Evolutionary conservation across 495 filamentous ascomycete species (phyloP).

Genomic region (Penicillium goetzii): DNA sequence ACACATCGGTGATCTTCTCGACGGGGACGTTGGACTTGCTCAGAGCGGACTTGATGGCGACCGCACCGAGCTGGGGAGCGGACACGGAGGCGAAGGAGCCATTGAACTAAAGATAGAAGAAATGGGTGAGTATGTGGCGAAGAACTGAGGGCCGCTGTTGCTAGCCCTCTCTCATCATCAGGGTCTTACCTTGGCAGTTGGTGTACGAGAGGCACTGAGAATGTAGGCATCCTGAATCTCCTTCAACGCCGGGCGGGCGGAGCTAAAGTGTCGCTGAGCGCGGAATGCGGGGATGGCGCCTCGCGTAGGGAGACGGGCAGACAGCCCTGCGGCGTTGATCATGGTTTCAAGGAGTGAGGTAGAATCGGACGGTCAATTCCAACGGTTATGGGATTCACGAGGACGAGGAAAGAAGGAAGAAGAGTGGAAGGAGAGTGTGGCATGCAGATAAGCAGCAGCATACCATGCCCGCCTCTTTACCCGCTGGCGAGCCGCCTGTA

Average conservation of each 20-base stretch:
- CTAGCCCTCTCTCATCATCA: not conserved
- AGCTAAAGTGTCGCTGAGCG: constrained; percentile 67
- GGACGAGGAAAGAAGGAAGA: not conserved
- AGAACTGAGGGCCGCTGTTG: not conserved
- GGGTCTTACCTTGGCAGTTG: constrained; percentile 73
- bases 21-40: constrained; percentile 78
- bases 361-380: not conserved
- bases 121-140: not conserved
- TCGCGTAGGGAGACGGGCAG: constrained; percentile 38
- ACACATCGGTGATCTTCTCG: constrained; percentile 81
- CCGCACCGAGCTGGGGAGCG: constrained; percentile 83
- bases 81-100: constrained; percentile 79
- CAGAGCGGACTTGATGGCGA: constrained; percentile 87
- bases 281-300: constrained; percentile 47
- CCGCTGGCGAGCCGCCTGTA: constrained; percentile 15
- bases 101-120: constrained; percentile 70
- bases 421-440: not conserved
- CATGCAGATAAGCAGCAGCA: not conserved
- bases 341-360: constrained; percentile 21
- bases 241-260: constrained; percentile 57
- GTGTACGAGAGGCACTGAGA: constrained; percentile 82
- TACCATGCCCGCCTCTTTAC: constrained; percentile 2
- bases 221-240: constrained; percentile 92
- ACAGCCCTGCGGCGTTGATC: constrained; percentile 31
- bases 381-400: not conserved